Conservation (phyloP, 768 basidiomycete genomes). For the Candolleomyces efflorescens region DNA sequence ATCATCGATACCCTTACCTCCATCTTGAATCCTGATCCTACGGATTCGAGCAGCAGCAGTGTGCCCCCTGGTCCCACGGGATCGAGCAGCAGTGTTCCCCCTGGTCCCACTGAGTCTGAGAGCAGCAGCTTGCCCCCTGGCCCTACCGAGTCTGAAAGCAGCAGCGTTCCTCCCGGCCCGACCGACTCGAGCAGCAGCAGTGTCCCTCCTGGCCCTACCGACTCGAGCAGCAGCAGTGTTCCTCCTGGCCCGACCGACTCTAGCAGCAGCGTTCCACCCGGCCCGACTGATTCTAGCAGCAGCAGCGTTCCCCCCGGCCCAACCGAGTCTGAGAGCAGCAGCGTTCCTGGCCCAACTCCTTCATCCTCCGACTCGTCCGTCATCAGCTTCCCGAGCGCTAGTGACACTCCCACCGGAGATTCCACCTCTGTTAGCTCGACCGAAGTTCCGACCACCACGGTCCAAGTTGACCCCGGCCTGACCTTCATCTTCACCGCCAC, state of each 20-base stretch:
- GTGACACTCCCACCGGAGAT: neutral
- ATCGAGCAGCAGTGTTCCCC: neutral
- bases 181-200: neutral
- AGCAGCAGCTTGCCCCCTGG: too few species aligned
- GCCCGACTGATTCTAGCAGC: neutral
- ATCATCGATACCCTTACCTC: neutral
- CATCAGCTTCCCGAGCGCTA: neutral
- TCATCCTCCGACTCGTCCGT: neutral
- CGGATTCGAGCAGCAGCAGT: too few species aligned
- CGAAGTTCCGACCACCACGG: conserved; percentile 12
- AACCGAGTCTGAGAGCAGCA: too few species aligned
- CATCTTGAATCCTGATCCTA: neutral
- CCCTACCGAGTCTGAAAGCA: too few species aligned
- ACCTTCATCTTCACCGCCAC: conserved; percentile 42
- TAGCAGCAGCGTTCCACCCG: neutral
- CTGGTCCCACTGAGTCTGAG: too few species aligned
- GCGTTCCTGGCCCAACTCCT: too few species aligned
- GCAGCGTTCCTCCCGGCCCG: too few species aligned
- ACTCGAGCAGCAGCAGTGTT: neutral
- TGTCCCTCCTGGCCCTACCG: neutral
- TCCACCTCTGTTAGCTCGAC: neutral
- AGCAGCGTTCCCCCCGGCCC: neutral
- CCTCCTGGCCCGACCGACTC: neutral
- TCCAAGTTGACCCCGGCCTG: conserved; percentile 36
- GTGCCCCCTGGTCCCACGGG: neutral